Evolutionary conservation across 306 rosid genomes (phyloP), one percentile per base, ranked within the genome.

Genomic region (Vachellia collinsii): DNA sequence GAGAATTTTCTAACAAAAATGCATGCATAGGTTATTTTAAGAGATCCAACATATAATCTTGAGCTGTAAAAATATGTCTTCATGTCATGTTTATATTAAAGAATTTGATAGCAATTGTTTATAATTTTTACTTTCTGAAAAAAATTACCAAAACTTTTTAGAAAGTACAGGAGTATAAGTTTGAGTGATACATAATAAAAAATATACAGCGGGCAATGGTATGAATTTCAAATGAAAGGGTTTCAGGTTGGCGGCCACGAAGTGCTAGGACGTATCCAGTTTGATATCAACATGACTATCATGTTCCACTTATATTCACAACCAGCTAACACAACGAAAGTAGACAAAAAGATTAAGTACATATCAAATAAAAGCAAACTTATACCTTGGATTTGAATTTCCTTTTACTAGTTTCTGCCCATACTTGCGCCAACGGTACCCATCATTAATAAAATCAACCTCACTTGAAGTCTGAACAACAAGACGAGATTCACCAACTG

Each of bases 361-460:
- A 53, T 36, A 64, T 43, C 68, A 75, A 72, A 78, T 72, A 74
- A 50, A 85, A 85, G 79, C 75, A 64, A 74, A 51, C 68, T 25
- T 77, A 64, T 89, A 92, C 98, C 97, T 90, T 46, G 94, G 98
- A 79, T 94, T 88, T 80, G 90, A 76, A 84, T 90, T 94, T 81
- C 97, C 97, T 83, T 92, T 94, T 39, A 92, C 97, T 53, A 90
- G 74, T 80, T 94, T 94, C 86, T 93, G 98, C 80, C 98, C 98
- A 22, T 94, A 94, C 88, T 94, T 94, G 74, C 97, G 94, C 98
- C 98, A 94, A 77, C 97, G 92, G 83, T 88, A 88, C 76, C 99
- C 99, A 71, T 94, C 99, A 79, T 86, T 88, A 70, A 94, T 91
- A 74, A 88, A 75, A 87, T 91, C 99, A 83, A 89, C 90, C 89